These are phyloP conservation scores for Ogataea pini DNA, from an alignment of 805 yeast genomes.

Conservation along the genomic window DNA sequence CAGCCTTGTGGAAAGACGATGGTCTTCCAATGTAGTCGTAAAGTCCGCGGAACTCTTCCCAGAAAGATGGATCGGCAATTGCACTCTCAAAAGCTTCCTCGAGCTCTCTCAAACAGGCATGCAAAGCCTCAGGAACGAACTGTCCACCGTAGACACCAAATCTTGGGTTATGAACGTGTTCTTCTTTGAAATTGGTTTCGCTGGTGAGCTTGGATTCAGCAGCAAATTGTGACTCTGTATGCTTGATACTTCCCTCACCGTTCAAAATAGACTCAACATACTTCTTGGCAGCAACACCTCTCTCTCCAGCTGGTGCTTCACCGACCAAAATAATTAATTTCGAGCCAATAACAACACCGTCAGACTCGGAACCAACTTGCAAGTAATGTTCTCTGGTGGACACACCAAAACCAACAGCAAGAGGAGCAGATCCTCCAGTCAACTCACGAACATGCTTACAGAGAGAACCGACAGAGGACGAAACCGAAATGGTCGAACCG, in stretches of 20 bases:
- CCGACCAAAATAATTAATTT: slow-evolving; percentile 72
- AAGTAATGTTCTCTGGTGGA: slow-evolving; percentile 88
- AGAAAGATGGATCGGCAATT: slow-evolving; percentile 83
- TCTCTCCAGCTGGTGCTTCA: slow-evolving; percentile 58
- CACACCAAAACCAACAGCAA: slow-evolving; percentile 98
- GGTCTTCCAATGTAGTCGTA: slow-evolving; percentile 97
- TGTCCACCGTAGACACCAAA: slow-evolving; percentile 99
- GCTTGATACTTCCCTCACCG: slow-evolving; percentile 43
- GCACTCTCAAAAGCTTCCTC: slow-evolving; percentile 88
- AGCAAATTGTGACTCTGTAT: slow-evolving; percentile 27
- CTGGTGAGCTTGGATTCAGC: slow-evolving; percentile 19
- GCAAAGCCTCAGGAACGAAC: slow-evolving; percentile 95
- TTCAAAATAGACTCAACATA: slow-evolving; percentile 72
- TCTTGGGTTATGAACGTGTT: slow-evolving; percentile 68
- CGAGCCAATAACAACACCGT: slow-evolving; percentile 96
- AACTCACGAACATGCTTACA: slow-evolving; percentile 73
- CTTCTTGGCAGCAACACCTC: slow-evolving; percentile 62
- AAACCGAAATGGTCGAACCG: slow-evolving; percentile 75
- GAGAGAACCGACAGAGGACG: slow-evolving; percentile 62
- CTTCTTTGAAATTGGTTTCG: slow-evolving; percentile 48
- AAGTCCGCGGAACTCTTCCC: slow-evolving; percentile 86
- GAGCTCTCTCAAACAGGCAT: slow-evolving; percentile 85
- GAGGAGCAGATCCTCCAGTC: slow-evolving; percentile 72
- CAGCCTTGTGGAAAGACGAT: slow-evolving; percentile 87
- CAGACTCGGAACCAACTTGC: slow-evolving; percentile 76